A percentile compares a stretch with the other conserved stretches of the same genome.
Conservation (phyloP, 805 yeast species). For the Starmerella bacillaris region DNA sequence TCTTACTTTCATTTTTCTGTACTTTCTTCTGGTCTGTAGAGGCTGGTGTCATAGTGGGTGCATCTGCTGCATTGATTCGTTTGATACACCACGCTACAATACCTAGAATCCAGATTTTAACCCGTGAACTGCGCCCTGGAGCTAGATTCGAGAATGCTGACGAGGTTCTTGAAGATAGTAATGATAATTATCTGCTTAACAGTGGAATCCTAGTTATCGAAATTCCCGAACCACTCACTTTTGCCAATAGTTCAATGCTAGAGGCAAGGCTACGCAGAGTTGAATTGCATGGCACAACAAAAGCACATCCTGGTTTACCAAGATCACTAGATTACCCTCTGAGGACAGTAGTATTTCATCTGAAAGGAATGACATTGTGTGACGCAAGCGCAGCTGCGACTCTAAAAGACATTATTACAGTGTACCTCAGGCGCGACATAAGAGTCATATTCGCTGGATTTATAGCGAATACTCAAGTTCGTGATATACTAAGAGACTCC, state of each 20-base stretch:
- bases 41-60: conserved; percentile 78
- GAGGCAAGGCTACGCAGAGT: conserved; percentile 47
- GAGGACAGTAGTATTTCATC: conserved; percentile 49
- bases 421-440: conserved; percentile 37
- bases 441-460: conserved; percentile 45
- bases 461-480: conserved; percentile 31
- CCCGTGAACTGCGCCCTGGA: conserved; percentile 28
- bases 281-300: conserved; percentile 59
- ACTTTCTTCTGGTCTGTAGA: conserved; percentile 67
- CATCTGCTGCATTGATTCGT: conserved; percentile 57
- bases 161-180: conserved; percentile 27
- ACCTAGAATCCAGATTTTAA: conserved; percentile 70
- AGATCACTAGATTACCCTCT: conserved; percentile 30
- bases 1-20: conserved; percentile 42
- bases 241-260: conserved; percentile 68
- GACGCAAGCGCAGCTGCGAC: conserved; percentile 71
- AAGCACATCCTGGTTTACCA: conserved; percentile 56
- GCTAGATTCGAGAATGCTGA: conserved; percentile 55
- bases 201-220: conserved; percentile 64
- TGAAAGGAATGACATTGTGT: conserved; percentile 63
- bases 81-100: conserved; percentile 64
- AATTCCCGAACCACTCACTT: conserved; percentile 75
- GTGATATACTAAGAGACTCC: conserved; percentile 34
- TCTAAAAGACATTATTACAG: conserved; percentile 38
- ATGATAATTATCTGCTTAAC: conserved; percentile 21